Evolutionary conservation across 345 rosid species (phyloP).

Genomic region (Bruguiera sexangula): DNA sequence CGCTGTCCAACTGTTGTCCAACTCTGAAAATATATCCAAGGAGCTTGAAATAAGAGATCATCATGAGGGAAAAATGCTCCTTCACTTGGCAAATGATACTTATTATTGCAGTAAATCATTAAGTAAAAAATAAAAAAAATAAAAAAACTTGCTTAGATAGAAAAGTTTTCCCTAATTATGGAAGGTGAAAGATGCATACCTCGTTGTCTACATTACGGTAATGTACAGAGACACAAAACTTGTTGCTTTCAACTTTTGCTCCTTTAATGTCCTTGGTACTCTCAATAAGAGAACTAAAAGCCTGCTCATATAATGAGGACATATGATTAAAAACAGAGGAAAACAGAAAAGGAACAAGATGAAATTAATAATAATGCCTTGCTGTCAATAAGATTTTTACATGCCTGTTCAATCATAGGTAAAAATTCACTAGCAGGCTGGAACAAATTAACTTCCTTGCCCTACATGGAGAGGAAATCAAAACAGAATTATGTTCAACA

Average conservation of each 20-base stretch:
- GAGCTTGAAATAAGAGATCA: conserved; percentile 1
- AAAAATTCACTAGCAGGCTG: conserved; percentile 80
- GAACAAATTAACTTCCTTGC: conserved; percentile 65
- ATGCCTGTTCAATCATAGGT: conserved; percentile 63
- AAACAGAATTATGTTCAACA: conserved; percentile 14
- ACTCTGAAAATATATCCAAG: conserved; percentile 16
- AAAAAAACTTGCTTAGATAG: background rate
- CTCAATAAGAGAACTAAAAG: conserved; percentile 55
- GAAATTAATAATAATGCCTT: background rate
- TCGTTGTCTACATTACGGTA: conserved; percentile 84
- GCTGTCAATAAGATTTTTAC: conserved; percentile 3
- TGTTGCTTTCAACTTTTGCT: conserved; percentile 76
- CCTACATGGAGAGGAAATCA: conserved; percentile 33
- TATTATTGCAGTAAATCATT: background rate
- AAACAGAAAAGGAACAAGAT: conserved; percentile 1
- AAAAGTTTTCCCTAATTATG: too few relatives aligned
- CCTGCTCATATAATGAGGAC: conserved; percentile 40
- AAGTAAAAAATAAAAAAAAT: background rate
- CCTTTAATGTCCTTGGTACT: conserved; percentile 63
- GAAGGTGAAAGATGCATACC: conserved; percentile 28
- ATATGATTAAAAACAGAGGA: conserved; percentile 1
- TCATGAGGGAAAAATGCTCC: background rate
- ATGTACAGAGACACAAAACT: conserved; percentile 91
- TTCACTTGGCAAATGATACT: background rate
- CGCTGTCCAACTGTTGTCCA: conserved; percentile 44